Evolutionary conservation across 2,329 filamentous ascomycete species (phyloP).

Genomic region (Corniculantispora saksenae): DNA sequence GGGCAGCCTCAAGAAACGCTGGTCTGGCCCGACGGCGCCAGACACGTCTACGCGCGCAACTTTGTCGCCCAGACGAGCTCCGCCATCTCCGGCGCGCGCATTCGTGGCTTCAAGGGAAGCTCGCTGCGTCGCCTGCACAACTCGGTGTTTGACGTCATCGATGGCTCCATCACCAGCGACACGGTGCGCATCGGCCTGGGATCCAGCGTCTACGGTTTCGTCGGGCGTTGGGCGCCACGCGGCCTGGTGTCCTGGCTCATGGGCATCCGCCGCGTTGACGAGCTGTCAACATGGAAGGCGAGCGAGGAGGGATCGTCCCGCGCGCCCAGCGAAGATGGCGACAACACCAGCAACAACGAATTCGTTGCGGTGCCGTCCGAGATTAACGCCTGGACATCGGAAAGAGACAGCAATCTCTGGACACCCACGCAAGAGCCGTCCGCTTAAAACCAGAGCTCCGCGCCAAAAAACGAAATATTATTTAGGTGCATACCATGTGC

Average conservation of each 20-base stretch:
- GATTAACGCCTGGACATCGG: slow-evolving; percentile 42
- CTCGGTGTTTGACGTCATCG: slow-evolving; percentile 86
- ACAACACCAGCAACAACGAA: slow-evolving; percentile 41
- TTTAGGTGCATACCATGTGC: neutral
- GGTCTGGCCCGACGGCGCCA: slow-evolving; percentile 63
- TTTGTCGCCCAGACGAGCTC: slow-evolving; percentile 58
- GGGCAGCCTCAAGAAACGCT: slow-evolving; percentile 50
- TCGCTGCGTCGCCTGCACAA: slow-evolving; percentile 79
- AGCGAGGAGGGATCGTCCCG: slow-evolving; percentile 39
- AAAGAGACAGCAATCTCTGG: slow-evolving; percentile 50
- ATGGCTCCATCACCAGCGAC: slow-evolving; percentile 59
- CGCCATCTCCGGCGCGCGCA: slow-evolving; percentile 56
- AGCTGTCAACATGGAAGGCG: slow-evolving; percentile 56
- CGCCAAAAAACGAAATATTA: too few species aligned
- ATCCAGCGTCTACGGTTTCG: slow-evolving; percentile 78
- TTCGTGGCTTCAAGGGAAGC: slow-evolving; percentile 65
- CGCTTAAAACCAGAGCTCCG: neutral
- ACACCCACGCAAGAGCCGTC: slow-evolving; percentile 27
- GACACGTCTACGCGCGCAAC: slow-evolving; percentile 63
- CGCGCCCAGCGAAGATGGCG: slow-evolving; percentile 38
- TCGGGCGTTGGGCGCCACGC: slow-evolving; percentile 77
- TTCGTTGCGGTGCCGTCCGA: slow-evolving; percentile 53
- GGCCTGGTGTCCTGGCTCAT: slow-evolving; percentile 91
- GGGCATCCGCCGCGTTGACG: slow-evolving; percentile 67
- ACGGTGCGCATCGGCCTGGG: slow-evolving; percentile 82